phyloP scores from a whole-genome alignment of 768 basidiomycete species.

The Amanita rimosa region DNA sequence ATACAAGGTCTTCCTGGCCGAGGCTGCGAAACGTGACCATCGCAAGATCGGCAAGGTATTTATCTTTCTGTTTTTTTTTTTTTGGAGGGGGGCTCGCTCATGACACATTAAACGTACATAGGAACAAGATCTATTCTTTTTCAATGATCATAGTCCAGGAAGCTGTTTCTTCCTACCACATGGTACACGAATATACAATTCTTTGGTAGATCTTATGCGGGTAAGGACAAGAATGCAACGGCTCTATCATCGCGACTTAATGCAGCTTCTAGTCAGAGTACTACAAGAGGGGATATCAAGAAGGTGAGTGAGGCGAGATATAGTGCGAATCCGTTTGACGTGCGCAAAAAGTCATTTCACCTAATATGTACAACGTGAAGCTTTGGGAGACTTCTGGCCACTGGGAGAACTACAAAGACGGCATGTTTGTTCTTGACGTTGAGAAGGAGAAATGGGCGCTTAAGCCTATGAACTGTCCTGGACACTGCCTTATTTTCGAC shows the following conservation, averaged over 20 bases:
- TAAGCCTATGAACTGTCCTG: slow-evolving; percentile 99
- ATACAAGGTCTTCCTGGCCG: slow-evolving; percentile 91
- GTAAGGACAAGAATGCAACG: slow-evolving; percentile 30
- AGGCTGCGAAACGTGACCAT: slow-evolving; percentile 98
- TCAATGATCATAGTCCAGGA: slow-evolving; percentile 93
- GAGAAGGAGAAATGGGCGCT: slow-evolving; percentile 96
- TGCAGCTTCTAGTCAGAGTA: slow-evolving; percentile 60
- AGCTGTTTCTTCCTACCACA: slow-evolving; percentile 96
- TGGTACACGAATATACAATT: slow-evolving; percentile 94
- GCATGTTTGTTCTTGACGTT: slow-evolving; percentile 91
- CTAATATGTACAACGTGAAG: slow-evolving; percentile 94
- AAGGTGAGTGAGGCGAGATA: slow-evolving; percentile 40
- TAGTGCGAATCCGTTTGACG: background rate
- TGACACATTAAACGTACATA: slow-evolving; percentile 15
- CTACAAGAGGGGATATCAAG: slow-evolving; percentile 90
- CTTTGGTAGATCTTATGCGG: slow-evolving; percentile 82
- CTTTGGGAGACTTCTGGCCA: slow-evolving; percentile 98
- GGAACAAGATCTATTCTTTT: slow-evolving; percentile 98
- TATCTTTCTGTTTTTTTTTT: too few species aligned
- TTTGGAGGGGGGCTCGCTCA: slow-evolving; percentile 28
- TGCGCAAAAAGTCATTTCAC: slow-evolving; percentile 71
- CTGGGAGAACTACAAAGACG: slow-evolving; percentile 96
- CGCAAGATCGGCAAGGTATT: slow-evolving; percentile 76
- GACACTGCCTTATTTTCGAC: slow-evolving; percentile 94
- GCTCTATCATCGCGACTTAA: slow-evolving; percentile 3